A percentile compares a stretch with the other conserved stretches of the same genome.
These are phyloP conservation scores for Pichia exigua DNA, from an alignment of 805 yeast species.

Conservation along the genomic window DNA sequence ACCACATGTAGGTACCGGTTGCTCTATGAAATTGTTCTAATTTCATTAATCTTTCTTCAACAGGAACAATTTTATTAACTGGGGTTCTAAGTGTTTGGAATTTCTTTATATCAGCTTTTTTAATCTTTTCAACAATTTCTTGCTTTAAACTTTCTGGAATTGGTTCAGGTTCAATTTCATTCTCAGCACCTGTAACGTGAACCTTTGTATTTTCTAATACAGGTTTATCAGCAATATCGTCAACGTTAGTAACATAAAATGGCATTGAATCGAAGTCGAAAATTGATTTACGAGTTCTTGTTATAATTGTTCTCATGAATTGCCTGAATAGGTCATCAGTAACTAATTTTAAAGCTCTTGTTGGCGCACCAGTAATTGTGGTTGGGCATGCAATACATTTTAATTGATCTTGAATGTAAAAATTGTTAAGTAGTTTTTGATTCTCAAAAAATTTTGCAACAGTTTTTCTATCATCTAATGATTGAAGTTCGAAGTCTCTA, in stretches of 20 bases:
- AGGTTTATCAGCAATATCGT: constrained; percentile 7
- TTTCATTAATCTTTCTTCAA: constrained; percentile 26
- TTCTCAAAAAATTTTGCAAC: constrained; percentile 22
- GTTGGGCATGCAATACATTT: constrained; percentile 32
- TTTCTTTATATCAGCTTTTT: constrained; percentile 12
- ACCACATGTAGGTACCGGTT: constrained; percentile 71
- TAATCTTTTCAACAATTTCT: constrained; percentile 10
- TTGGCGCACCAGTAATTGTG: constrained; percentile 18
- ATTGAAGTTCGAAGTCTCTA: constrained; percentile 23
- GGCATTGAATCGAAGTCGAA: constrained; percentile 38
- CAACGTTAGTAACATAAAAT: constrained; percentile 22
- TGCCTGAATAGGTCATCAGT: constrained; percentile 35
- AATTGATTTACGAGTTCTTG: constrained; percentile 45
- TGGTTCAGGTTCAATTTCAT: constrained; percentile 27
- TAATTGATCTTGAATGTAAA: constrained; percentile 27
- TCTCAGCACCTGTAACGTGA: constrained; percentile 7
- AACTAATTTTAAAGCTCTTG: constrained; percentile 18
- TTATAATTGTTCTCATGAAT: constrained; percentile 49
- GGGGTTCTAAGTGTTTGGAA: constrained; percentile 13
- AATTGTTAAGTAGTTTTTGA: constrained; percentile 16
- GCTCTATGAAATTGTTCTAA: constrained; percentile 64
- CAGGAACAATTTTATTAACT: constrained; percentile 18
- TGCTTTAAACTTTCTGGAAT: constrained; percentile 20
- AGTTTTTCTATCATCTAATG: constrained; percentile 20
- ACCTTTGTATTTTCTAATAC: constrained; percentile 10